phyloP scores from a whole-genome alignment of 2,329 filamentous ascomycete genomes.

The Xylariaceae sp. region DNA sequence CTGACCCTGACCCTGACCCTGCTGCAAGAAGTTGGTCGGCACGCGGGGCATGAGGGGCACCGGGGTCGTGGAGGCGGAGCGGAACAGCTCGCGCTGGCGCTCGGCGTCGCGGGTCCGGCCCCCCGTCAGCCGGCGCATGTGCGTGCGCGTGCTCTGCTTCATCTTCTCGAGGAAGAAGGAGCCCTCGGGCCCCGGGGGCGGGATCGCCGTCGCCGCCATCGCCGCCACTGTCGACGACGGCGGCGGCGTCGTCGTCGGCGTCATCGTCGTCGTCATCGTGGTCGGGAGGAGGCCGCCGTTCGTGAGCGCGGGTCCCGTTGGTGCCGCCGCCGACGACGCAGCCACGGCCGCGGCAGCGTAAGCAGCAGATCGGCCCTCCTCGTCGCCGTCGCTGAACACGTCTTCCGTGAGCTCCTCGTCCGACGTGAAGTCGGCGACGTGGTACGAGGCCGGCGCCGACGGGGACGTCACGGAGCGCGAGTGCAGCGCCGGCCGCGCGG shows the following conservation, averaged over 20 bases:
- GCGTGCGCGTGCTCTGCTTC: slow-evolving; percentile 49
- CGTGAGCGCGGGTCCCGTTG: slow-evolving; percentile 1
- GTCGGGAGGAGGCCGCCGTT: not conserved
- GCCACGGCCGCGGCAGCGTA: too few relatives aligned
- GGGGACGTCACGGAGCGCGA: slow-evolving; percentile 81
- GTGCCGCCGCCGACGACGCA: too few relatives aligned
- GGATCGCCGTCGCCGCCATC: slow-evolving; percentile 1
- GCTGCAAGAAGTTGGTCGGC: slow-evolving; percentile 24
- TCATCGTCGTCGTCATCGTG: not conserved
- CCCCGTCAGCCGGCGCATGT: slow-evolving; percentile 56
- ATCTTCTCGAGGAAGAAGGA: slow-evolving; percentile 54
- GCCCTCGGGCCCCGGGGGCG: slow-evolving; percentile 33
- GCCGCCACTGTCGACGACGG: not conserved
- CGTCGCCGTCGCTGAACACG: slow-evolving; percentile 71
- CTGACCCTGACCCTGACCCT: slow-evolving; percentile 15
- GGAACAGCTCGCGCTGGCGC: slow-evolving; percentile 28
- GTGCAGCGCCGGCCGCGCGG: slow-evolving; percentile 61
- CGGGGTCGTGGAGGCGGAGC: slow-evolving; percentile 11
- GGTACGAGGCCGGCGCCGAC: slow-evolving; percentile 47
- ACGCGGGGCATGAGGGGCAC: slow-evolving; percentile 30
- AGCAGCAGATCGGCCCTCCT: slow-evolving; percentile 40
- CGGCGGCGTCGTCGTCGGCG: not conserved
- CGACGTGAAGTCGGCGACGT: slow-evolving; percentile 56
- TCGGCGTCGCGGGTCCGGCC: slow-evolving; percentile 35
- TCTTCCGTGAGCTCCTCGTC: slow-evolving; percentile 72